Percentiles rank a stretch among this genome's conserved stretches.
phyloP scores from a whole-genome alignment of 495 filamentous ascomycete species.

The Penicillium ucsense region DNA sequence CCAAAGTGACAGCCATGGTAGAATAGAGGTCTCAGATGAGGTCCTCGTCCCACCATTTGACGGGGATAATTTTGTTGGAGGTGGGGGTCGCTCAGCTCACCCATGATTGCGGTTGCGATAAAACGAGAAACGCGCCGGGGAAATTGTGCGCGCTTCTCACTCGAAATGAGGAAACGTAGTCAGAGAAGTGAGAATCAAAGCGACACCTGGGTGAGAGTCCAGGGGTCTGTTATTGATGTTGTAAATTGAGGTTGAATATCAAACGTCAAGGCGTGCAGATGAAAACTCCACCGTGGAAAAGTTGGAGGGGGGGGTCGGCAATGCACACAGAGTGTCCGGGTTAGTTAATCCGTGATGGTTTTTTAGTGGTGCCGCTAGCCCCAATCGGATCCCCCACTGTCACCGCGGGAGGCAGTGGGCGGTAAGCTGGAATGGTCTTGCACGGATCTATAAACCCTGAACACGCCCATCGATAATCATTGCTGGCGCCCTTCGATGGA shows the following conservation, averaged over 20 bases:
- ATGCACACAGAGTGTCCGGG: slow-evolving; percentile 21
- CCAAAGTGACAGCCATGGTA: neutral
- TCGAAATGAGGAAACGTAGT: slow-evolving; percentile 11
- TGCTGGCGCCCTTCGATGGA: too few species aligned
- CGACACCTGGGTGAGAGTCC: slow-evolving; percentile 7
- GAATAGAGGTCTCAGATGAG: neutral
- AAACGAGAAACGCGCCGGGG: slow-evolving; percentile 36
- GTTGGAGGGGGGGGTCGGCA: slow-evolving; percentile 33
- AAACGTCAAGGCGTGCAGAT: slow-evolving; percentile 11
- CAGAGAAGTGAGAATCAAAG: slow-evolving; percentile 7
- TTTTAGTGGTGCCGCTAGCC: slow-evolving; percentile 42
- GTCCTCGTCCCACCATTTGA: neutral
- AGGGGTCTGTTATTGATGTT: slow-evolving; percentile 5
- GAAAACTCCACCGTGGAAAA: slow-evolving; percentile 31
- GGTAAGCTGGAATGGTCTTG: neutral
- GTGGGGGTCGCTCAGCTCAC: slow-evolving; percentile 42
- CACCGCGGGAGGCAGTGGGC: neutral
- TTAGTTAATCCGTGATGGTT: slow-evolving; percentile 39
- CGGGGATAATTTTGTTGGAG: neutral
- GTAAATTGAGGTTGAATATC: slow-evolving; percentile 6
- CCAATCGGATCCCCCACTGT: slow-evolving; percentile 22
- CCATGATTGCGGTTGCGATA: slow-evolving; percentile 70
- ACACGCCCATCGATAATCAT: too few species aligned
- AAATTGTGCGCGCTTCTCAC: slow-evolving; percentile 37
- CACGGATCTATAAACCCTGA: neutral